Conservation (phyloP, 148 eudicot genomes). For the Pouteria glomerata region DNA sequence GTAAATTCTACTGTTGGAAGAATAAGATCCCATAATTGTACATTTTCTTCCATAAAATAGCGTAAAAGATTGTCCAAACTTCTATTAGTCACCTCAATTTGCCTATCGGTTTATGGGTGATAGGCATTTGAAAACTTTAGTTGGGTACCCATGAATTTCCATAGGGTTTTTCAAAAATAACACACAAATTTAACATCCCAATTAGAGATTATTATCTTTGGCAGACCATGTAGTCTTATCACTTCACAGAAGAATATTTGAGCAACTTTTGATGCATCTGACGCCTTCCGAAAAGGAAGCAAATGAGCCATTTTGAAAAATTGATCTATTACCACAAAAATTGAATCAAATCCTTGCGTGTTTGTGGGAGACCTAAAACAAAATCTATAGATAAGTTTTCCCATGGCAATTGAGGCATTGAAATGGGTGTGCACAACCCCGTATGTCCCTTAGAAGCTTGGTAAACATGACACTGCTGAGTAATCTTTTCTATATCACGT, state of each 20-base stretch:
- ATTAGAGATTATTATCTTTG: background rate
- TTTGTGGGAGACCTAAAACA: background rate
- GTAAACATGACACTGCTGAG: background rate
- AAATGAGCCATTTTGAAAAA: background rate
- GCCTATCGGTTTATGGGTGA: conserved; percentile 3
- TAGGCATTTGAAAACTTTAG: background rate
- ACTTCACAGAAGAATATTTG: background rate
- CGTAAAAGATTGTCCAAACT: background rate
- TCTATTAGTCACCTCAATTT: background rate
- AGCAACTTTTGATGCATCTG: background rate
- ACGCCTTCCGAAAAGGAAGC: background rate
- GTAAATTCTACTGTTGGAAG: conserved; percentile 9
- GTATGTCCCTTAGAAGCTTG: background rate
- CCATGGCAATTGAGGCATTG: background rate
- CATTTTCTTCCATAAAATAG: background rate
- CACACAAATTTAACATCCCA: background rate
- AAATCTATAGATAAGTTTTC: background rate
- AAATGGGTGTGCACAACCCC: background rate
- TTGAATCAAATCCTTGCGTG: background rate
- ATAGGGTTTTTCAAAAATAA: background rate
- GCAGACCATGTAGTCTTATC: background rate
- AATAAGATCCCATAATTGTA: background rate
- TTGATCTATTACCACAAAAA: background rate
- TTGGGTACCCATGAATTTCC: background rate
- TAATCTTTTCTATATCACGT: background rate